Evolutionary conservation across 495 filamentous ascomycete species (phyloP), one percentile per base, ranked within the genome.

Genomic region (Mytilinidion resinicola): DNA sequence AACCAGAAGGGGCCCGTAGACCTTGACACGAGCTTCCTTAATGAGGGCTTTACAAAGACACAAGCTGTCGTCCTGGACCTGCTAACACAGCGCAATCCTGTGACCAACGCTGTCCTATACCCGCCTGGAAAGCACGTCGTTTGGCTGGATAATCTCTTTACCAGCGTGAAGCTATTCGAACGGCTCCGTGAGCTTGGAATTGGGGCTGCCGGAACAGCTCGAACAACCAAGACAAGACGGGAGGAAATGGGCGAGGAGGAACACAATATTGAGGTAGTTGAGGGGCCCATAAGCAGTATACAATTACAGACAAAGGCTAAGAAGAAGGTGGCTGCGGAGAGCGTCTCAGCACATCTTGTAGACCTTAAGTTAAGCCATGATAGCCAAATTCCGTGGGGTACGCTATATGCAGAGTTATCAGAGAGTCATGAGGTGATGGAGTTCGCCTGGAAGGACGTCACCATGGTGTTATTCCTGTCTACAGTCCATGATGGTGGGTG

Each of bases 71-170:
- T n/a, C n/a, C n/a, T n/a, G n/a, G n/a, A n/a, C n/a, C n/a, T 46
- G 6, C 42, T 46, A n/a, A 46, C 42, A n/a, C 51, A 54, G 51
- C 17, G 51, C 5, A 11, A 37, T 12, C 35, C 15, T 7, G 7
- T 17, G 7, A 54, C 17, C 6, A 42, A 54, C 19, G 19, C 7
- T 7, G 8, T 54, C 51, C 51, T 54, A 46, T 20, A 35, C 11
- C 51, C 51, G 10, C 51, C 51, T 6, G 19, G 17, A 10, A 37
- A 42, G 51, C 51, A 39, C 20, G 35, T 42, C 5, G 17, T 54
- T 21, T 54, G 51, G 51, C 51, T 54, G 7, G 51, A 54, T 41
- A 54, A 54, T 42, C 51, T 54, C 33, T 54, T 42, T 21, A 47
- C 6, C 35, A 38, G 21, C 36, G 19, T 35, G 6, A 41, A 41